phyloP scores from a whole-genome alignment of 73 alveolate species.

The Paraurostyla sp. region DNA sequence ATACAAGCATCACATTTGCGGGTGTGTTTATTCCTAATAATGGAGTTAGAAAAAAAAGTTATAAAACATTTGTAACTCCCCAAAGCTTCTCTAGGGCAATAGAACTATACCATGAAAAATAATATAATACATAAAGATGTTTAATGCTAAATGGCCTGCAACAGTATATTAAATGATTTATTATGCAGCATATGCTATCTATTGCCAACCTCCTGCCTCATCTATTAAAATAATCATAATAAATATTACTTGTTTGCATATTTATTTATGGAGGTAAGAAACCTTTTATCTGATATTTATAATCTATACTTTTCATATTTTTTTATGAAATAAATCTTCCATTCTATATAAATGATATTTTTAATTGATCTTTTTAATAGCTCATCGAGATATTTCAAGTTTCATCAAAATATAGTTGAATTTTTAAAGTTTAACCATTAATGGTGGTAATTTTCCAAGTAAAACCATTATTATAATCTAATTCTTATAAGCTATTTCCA shows the following conservation, averaged over 20 bases:
- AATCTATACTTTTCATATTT: background rate
- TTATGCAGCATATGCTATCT: background rate
- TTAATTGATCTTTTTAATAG: background rate
- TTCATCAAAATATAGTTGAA: background rate
- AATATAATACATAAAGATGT: background rate
- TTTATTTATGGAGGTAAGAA: background rate
- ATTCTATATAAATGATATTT: background rate
- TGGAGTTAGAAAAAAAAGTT: conserved; percentile 9
- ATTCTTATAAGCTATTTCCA: background rate
- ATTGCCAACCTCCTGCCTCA: background rate
- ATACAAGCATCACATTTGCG: conserved; percentile 7
- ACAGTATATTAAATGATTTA: background rate
- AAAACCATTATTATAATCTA: background rate
- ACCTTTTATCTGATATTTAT: background rate
- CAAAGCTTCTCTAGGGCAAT: conserved; percentile 18
- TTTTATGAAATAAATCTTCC: background rate
- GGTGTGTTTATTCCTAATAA: background rate
- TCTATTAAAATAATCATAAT: background rate
- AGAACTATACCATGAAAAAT: background rate
- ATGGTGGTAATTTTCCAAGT: background rate
- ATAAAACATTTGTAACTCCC: conserved; percentile 39
- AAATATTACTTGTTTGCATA: background rate
- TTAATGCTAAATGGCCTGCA: conserved; percentile 12
- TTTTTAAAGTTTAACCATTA: background rate
- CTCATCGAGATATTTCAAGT: background rate